Conservation (phyloP, 768 basidiomycete species). For the Hericium rajendrae region DNA sequence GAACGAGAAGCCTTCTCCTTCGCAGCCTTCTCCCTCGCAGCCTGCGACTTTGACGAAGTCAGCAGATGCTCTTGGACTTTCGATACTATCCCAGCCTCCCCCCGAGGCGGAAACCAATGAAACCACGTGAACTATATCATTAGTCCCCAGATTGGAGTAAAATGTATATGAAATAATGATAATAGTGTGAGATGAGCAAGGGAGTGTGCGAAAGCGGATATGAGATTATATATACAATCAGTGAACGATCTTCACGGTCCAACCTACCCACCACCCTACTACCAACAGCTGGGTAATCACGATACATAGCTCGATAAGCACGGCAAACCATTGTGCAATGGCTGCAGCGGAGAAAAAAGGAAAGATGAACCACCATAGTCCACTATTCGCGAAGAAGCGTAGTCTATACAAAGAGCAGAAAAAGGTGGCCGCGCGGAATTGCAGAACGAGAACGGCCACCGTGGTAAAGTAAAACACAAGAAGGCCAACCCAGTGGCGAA, state of each 20-base stretch:
- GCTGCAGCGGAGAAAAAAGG: constrained; percentile 59
- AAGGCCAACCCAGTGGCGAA: constrained; percentile 61
- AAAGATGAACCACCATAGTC: constrained; percentile 52
- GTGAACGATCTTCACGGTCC: constrained; percentile 46
- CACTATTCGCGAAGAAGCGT: constrained; percentile 46
- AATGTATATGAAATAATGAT: not conserved
- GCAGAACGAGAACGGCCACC: constrained; percentile 42
- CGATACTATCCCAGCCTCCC: too few species aligned
- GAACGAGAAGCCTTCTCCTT: not conserved
- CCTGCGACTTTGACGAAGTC: not conserved
- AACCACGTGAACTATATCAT: too few species aligned
- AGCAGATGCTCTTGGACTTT: too few species aligned
- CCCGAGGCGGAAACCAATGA: too few species aligned
- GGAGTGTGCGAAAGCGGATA: not conserved
- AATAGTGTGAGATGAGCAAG: not conserved
- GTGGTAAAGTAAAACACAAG: constrained; percentile 39
- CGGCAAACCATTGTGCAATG: constrained; percentile 58
- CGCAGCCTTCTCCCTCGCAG: not conserved
- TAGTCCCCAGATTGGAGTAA: not conserved
- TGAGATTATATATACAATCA: constrained; percentile 14
- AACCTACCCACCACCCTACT: constrained; percentile 67
- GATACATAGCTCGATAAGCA: constrained; percentile 47
- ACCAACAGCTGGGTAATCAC: constrained; percentile 50
- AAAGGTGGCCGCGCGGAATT: constrained; percentile 47
- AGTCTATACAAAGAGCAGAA: constrained; percentile 46